Percentiles rank a stretch among this genome's conserved stretches.
These are phyloP conservation scores for Tolypocladium endophyticum DNA, from an alignment of 2,329 filamentous ascomycete species.

Conservation along the genomic window DNA sequence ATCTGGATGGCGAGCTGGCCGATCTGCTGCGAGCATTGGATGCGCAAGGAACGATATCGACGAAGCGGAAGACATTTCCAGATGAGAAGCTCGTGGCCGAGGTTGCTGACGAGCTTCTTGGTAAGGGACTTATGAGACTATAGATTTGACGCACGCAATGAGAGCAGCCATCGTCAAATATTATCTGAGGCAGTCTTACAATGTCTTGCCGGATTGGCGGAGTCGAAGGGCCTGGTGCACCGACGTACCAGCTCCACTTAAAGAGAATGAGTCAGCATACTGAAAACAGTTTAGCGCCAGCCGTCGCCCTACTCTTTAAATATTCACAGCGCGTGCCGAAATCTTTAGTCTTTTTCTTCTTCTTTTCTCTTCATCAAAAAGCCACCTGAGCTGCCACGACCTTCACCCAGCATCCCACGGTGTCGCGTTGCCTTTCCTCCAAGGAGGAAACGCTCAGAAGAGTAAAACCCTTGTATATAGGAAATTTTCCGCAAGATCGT, in stretches of 20 bases:
- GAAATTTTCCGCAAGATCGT: constrained; percentile 42
- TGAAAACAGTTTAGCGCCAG: constrained; percentile 11
- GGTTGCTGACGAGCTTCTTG: constrained; percentile 40
- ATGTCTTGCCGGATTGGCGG: not conserved
- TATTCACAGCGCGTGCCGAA: constrained; percentile 11
- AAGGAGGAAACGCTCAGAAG: constrained; percentile 43
- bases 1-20: constrained; percentile 61
- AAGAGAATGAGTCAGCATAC: not conserved
- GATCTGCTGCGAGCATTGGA: constrained; percentile 74
- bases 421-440: constrained; percentile 51
- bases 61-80: constrained; percentile 46
- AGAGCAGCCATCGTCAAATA: not conserved
- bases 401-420: constrained; percentile 47
- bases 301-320: constrained; percentile 11
- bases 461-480: constrained; percentile 50
- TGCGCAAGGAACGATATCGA: constrained; percentile 51
- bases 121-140: constrained; percentile 34
- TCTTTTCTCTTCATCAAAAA: constrained; percentile 50
- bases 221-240: not conserved
- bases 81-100: constrained; percentile 46
- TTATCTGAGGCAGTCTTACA: not conserved
- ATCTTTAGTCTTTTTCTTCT: constrained; percentile 25
- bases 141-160: constrained; percentile 3
- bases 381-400: constrained; percentile 54
- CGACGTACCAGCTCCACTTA: not conserved